A percentile compares a stretch with the other conserved stretches of the same genome.
These are phyloP conservation scores for Juncus effusus DNA, from an alignment of 176 grass and related monocot species.

Conservation along the genomic window DNA sequence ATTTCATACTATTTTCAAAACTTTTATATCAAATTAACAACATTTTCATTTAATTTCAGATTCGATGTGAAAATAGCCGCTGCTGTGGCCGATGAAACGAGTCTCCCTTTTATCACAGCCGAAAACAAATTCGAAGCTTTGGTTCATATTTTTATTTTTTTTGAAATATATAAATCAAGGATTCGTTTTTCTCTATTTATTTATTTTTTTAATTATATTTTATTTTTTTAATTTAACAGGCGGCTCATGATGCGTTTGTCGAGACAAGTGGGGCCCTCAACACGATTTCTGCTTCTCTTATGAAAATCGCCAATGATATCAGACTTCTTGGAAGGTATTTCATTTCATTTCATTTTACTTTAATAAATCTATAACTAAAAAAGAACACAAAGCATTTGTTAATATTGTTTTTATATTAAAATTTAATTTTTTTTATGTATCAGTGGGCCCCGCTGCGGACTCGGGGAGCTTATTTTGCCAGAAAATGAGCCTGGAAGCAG, in stretches of 20 bases:
- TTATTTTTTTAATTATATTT: no score
- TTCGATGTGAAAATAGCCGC: slow-evolving; percentile 97
- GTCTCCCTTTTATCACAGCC: slow-evolving; percentile 82
- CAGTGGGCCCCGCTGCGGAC: slow-evolving; percentile 94
- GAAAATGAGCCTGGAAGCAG: slow-evolving; percentile 99
- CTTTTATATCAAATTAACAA: background rate
- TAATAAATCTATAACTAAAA: background rate
- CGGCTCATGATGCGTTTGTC: slow-evolving; percentile 98
- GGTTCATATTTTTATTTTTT: slow-evolving; percentile 27
- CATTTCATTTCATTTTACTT: slow-evolving; percentile 4
- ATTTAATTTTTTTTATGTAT: background rate
- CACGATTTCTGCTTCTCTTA: slow-evolving; percentile 88
- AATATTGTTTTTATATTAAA: background rate
- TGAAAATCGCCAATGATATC: slow-evolving; percentile 99
- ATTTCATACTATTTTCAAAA: slow-evolving; percentile 21
- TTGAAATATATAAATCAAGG: no score
- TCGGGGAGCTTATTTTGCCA: slow-evolving; percentile 91
- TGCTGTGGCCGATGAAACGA: slow-evolving; percentile 84
- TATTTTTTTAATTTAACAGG: slow-evolving; percentile 33
- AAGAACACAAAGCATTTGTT: background rate
- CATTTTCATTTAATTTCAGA: slow-evolving; percentile 39
- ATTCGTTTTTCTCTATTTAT: no score
- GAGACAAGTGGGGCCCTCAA: slow-evolving; percentile 84
- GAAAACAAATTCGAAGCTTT: slow-evolving; percentile 99
- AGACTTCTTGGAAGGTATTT: slow-evolving; percentile 83